A percentile compares a stretch with the other conserved stretches of the same genome.
phyloP scores from a whole-genome alignment of 352 stramenopile genomes.

The Pythium dissimile region DNA sequence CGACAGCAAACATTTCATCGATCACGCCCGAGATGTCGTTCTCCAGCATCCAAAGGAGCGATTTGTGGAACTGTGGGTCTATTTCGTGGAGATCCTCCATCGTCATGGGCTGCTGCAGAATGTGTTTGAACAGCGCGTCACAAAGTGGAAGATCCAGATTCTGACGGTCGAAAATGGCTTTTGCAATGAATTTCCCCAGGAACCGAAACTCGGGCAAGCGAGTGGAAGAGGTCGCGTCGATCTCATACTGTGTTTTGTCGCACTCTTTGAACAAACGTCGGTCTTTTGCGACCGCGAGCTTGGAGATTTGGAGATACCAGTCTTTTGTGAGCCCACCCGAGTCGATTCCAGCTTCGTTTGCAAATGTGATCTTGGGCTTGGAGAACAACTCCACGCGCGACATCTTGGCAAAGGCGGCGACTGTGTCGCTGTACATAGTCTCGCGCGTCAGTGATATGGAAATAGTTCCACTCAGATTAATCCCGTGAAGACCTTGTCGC shows the following conservation, averaged over 20 bases:
- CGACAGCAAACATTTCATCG: constrained; percentile 86
- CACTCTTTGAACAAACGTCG: constrained; percentile 50
- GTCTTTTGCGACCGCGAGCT: constrained; percentile 31
- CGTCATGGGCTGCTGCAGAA: constrained; percentile 38
- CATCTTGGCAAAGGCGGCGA: constrained; percentile 46
- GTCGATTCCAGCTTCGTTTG: constrained; percentile 84
- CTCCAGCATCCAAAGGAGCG: constrained; percentile 83
- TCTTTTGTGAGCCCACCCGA: constrained; percentile 87
- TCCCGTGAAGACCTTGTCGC: constrained; percentile 33
- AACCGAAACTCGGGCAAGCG: constrained; percentile 55
- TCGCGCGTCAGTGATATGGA: constrained; percentile 48
- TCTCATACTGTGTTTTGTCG: constrained; percentile 47
- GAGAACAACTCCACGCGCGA: constrained; percentile 43
- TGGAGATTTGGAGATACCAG: constrained; percentile 83
- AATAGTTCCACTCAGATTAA: constrained; percentile 30
- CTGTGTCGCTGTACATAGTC: constrained; percentile 69
- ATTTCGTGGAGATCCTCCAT: constrained; percentile 70
- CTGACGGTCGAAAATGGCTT: constrained; percentile 86
- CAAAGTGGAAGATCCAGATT: constrained; percentile 78
- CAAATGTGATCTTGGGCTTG: constrained; percentile 81
- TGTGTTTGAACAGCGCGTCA: constrained; percentile 65
- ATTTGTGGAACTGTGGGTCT: constrained; percentile 80
- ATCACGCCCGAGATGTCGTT: constrained; percentile 78
- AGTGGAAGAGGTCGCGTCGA: constrained; percentile 36
- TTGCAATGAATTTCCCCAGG: constrained; percentile 75